Evolutionary conservation across 2,329 filamentous ascomycete species (phyloP).

Genomic region (Tympanopsis confertula): DNA sequence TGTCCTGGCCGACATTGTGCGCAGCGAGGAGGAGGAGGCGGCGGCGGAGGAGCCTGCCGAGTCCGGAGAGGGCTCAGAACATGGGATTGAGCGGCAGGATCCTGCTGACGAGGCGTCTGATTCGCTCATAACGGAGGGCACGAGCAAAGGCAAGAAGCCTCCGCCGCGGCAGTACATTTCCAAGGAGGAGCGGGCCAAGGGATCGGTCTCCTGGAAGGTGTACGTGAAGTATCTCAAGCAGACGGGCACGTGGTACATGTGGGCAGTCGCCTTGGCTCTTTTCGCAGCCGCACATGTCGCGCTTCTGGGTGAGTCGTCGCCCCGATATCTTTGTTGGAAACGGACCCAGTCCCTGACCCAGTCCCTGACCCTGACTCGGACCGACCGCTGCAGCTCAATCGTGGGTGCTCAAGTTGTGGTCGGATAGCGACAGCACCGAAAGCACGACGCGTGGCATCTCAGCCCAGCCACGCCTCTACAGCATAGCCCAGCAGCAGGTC

Average conservation of each 20-base stretch:
- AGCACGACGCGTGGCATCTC: neutral
- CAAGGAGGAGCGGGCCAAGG: neutral
- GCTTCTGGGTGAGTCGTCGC: too few species aligned
- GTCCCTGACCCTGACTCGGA: too few species aligned
- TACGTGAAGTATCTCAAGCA: neutral
- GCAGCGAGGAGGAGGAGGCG: neutral
- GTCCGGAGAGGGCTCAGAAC: neutral
- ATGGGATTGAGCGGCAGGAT: neutral
- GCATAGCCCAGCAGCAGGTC: neutral
- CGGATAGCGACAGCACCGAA: neutral
- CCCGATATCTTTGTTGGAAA: too few species aligned
- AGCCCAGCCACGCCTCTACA: too few species aligned
- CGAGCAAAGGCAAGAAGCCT: constrained; percentile 17
- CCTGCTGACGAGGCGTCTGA: neutral
- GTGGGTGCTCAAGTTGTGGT: neutral
- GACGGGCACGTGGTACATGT: neutral
- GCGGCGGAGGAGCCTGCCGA: too few species aligned
- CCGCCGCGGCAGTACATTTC: neutral
- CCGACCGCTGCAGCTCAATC: too few species aligned
- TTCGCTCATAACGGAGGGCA: neutral
- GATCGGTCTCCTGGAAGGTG: neutral
- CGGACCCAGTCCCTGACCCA: too few species aligned
- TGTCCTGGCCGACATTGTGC: neutral
- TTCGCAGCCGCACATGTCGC: neutral
- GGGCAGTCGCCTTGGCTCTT: neutral